Base-by-base conservation (phyloP, 208 protist species). In the Leishmania amazonensis region DNA sequence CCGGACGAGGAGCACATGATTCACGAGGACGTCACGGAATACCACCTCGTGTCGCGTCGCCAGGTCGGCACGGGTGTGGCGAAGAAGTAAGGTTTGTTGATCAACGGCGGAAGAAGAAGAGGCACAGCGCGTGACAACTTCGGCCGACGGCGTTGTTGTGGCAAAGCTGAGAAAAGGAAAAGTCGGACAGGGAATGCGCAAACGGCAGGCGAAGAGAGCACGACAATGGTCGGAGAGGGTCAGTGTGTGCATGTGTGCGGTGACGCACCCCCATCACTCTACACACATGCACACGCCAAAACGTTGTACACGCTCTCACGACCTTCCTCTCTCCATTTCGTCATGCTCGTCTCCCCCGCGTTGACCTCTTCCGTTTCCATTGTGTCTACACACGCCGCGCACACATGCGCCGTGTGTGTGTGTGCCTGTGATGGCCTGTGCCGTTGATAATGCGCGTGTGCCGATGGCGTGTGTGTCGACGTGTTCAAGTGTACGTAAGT, bases 1-100 rank as follows among this genome's bases (percentile, higher is more conserved):
- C 89, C 95, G 8, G 86, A 91, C 47, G 89, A 96, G 71, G 84
- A 96, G 67, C 86, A 81, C 57, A 89, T 87, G 42, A 76, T 95
- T 70, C 85, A 95, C 79, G 93, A 97, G 84, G 87, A 91, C 42
- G 85, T 96, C 19, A 87, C 79, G n/a, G 93, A 97, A 83, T 91
- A 94, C 79, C 90, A 89, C 73, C 83, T 96, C 76, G 67, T 94
- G 9, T 86, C 89, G 4, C 87, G 89, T 64, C 83, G 87, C n/a
- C 78, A 76, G 49, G 51, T 86, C 40, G 78, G 57, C 51, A 40
- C 77, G 0, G 54, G 35, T 31, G 49, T 40, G 21, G 62, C 57
- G 7, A 85, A 80, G 81, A 79, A 73, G 74, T 68, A 81, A 64
- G 13, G 9, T 47, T 13, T 17, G 51, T 3, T 9, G 42, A 54